These are phyloP conservation scores for Boletellus deceptivus DNA, from an alignment of 1,284 basidiomycete species.

Conservation along the genomic window DNA sequence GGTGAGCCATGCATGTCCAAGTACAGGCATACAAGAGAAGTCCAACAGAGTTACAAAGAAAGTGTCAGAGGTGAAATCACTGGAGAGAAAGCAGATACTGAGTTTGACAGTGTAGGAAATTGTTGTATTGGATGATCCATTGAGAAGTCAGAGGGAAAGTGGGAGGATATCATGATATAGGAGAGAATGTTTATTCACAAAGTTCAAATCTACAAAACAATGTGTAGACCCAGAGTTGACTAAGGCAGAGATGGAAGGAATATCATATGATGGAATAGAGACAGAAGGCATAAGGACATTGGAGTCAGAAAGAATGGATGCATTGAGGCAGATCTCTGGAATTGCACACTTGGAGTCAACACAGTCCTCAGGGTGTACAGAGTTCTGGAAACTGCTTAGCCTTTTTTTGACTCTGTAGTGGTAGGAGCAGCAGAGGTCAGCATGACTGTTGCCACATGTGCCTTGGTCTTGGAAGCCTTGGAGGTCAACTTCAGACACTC, in stretches of 20 bases:
- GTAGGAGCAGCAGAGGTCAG: background rate
- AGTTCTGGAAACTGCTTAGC: background rate
- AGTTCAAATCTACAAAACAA: background rate
- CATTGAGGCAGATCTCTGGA: background rate
- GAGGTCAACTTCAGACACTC: background rate
- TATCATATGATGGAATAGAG: background rate
- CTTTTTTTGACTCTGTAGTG: background rate
- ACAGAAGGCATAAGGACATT: background rate
- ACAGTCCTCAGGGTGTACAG: background rate
- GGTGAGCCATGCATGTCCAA: no score
- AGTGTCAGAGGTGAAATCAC: no score
- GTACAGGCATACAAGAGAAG: no score
- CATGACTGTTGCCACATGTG: background rate
- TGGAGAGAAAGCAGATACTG: no score
- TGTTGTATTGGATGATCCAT: background rate
- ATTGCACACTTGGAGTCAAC: background rate
- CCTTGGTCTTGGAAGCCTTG: background rate
- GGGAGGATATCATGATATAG: background rate
- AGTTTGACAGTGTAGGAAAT: background rate
- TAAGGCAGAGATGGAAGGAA: background rate
- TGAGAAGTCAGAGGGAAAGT: background rate
- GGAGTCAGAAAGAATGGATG: background rate
- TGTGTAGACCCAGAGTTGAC: background rate
- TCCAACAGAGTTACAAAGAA: no score
- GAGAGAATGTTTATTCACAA: background rate